Conservation (phyloP, 345 rosid species). For the Euphorbia peplus region DNA sequence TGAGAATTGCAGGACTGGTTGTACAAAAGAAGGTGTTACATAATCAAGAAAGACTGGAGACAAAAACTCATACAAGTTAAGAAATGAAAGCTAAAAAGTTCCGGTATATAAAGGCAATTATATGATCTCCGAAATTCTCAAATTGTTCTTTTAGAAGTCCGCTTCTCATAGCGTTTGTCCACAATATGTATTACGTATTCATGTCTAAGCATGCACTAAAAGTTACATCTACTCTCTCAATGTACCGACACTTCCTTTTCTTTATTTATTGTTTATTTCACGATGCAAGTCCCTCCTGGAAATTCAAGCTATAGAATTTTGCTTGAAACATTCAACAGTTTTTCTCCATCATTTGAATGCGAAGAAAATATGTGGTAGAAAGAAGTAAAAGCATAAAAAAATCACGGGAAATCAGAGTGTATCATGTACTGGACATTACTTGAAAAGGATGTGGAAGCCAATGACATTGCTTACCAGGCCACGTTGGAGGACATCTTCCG, state of each 20-base stretch:
- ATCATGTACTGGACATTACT: not conserved
- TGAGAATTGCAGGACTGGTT: conserved; percentile 27
- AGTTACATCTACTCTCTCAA: not conserved
- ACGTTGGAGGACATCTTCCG: conserved; percentile 55
- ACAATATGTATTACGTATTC: not conserved
- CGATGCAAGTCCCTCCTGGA: not conserved
- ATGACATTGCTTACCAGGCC: conserved; percentile 25
- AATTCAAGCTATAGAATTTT: not conserved
- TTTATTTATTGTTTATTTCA: not conserved
- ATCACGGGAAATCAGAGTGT: not conserved
- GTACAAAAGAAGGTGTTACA: not conserved
- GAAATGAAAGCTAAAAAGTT: not conserved
- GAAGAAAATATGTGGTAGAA: not conserved
- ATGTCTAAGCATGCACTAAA: not conserved
- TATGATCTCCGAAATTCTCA: not conserved
- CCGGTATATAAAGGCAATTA: not conserved
- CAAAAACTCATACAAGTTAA: not conserved
- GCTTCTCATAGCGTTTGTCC: not conserved
- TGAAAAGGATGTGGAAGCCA: not conserved
- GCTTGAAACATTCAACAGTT: not conserved
- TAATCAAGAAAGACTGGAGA: not conserved
- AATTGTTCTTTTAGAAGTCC: not conserved
- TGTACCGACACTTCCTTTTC: not conserved
- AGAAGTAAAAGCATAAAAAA: conserved; percentile 3
- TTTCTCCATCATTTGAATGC: too few relatives aligned